Conservation (phyloP, 768 basidiomycete genomes). For the Crucibulum laeve region DNA sequence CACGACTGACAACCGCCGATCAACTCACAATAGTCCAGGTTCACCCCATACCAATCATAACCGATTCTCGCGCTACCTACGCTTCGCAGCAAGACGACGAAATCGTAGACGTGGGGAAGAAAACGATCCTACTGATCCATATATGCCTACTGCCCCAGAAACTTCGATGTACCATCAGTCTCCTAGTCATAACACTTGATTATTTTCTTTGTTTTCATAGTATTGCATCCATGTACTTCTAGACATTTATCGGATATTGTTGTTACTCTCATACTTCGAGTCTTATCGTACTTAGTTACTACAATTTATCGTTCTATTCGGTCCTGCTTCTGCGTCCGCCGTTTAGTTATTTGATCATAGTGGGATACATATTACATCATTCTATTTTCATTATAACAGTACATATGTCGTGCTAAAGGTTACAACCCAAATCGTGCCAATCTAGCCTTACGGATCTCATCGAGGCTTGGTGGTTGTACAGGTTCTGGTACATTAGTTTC, state of each 20-base stretch:
- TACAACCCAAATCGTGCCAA: slow-evolving; percentile 60
- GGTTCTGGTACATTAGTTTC: slow-evolving; percentile 18
- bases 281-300: no score
- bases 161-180: slow-evolving; percentile 15
- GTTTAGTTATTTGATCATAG: neutral
- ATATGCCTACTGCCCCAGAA: slow-evolving; percentile 25
- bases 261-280: no score
- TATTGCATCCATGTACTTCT: neutral
- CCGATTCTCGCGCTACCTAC: slow-evolving; percentile 56
- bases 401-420: slow-evolving; percentile 5
- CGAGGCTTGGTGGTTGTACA: slow-evolving; percentile 42
- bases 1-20: slow-evolving; percentile 1
- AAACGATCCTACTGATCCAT: slow-evolving; percentile 25
- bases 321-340: no score
- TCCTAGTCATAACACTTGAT: neutral
- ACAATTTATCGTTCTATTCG: no score
- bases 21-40: neutral
- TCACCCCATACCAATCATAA: slow-evolving; percentile 19
- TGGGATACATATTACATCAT: slow-evolving; percentile 1
- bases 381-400: slow-evolving; percentile 2
- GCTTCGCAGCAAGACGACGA: slow-evolving; percentile 40
- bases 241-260: no score
- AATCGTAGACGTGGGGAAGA: slow-evolving; percentile 22
- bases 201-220: neutral
- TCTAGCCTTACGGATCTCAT: slow-evolving; percentile 63